Evolutionary conservation across 305 asterid genomes (phyloP), one percentile per base, ranked within the genome.

Genomic region (Fraxinus angustifolia): DNA sequence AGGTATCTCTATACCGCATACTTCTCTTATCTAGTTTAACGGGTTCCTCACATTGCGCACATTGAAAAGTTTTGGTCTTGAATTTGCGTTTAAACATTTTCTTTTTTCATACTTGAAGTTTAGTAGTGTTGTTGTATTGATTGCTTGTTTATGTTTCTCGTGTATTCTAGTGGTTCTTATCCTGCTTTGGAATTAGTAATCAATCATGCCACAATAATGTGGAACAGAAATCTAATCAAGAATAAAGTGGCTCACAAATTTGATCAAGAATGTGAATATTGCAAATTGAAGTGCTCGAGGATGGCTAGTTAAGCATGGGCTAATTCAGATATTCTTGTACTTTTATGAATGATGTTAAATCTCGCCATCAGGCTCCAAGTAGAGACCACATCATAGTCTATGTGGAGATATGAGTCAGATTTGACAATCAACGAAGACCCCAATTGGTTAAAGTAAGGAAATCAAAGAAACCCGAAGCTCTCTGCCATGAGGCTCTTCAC

Each of bases 1-100:
- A 87, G 92, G 93, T 91, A 74, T 42, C 16, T 0, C 16, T 30
- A 65, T 21, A 50, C 19, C 60, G 0, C 60, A 16, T 50, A 50
- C 60, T 50, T 50, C 21, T 50, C 60, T 50, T 14, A 6, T 48
- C 58, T 3, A 45, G 6, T 45, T 3, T 12, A 50, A 16, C 2
- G 60, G 56, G 60, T 50, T 48, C 60, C 2, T 50, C 21, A 50
- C 60, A 12, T 45, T 3, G 56, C 1, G 17, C 6, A 6, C 6
- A 60, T 78, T n/a, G 33, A 36, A 11, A 3, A 70, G 14, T 53
- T 12, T 53, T 19, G 56, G 62, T 19, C 62, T 50, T 16, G 62
- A n/a, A 38, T 10, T 65, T 19, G 14, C 77, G 8, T 68, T 30
- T 65, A n/a, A 50, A 53, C 33, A 12, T 50, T 40, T 6, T 50